Percentiles rank a stretch among this genome's conserved stretches.
These are phyloP conservation scores for Phytophthora rubi DNA, from an alignment of 352 stramenopile genomes.

Conservation along the genomic window DNA sequence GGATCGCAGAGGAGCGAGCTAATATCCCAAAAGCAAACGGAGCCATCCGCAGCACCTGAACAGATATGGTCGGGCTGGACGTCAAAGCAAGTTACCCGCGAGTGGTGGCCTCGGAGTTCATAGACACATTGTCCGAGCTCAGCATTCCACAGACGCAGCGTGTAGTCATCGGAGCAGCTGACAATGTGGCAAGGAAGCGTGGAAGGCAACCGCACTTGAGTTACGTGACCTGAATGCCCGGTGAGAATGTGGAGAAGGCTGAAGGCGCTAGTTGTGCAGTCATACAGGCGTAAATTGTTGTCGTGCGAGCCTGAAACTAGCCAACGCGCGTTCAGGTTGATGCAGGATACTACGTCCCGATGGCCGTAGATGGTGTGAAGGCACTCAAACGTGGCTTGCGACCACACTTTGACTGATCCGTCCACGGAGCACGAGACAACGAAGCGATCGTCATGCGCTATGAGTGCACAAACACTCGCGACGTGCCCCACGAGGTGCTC, in stretches of 20 bases:
- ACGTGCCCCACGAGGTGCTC: conserved; percentile 65
- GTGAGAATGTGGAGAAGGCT: conserved; percentile 45
- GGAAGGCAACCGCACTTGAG: conserved; percentile 48
- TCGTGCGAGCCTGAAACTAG: conserved; percentile 80
- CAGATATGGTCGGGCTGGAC: conserved; percentile 42
- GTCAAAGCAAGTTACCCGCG: conserved; percentile 57
- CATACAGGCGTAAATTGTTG: conserved; percentile 64
- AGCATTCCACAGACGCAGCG: conserved; percentile 63
- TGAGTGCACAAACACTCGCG: conserved; percentile 63
- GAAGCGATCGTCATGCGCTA: conserved; percentile 60
- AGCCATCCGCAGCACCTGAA: conserved; percentile 62
- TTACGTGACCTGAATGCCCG: conserved; percentile 68
- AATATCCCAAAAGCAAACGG: conserved; percentile 66
- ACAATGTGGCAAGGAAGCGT: conserved; percentile 38
- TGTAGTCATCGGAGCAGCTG: conserved; percentile 69
- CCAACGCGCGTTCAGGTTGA: conserved; percentile 56
- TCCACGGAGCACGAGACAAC: conserved; percentile 75
- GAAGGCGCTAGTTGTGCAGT: conserved; percentile 38
- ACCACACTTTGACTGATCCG: conserved; percentile 78
- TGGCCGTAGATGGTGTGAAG: conserved; percentile 75
- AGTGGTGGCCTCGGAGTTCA: conserved; percentile 51
- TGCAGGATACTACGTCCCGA: conserved; percentile 62
- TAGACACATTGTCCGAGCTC: conserved; percentile 48
- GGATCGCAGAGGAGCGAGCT: conserved; percentile 11
- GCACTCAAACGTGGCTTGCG: conserved; percentile 50